phyloP scores from a whole-genome alignment of 306 rosid species.

The Acacia melanoxylon region DNA sequence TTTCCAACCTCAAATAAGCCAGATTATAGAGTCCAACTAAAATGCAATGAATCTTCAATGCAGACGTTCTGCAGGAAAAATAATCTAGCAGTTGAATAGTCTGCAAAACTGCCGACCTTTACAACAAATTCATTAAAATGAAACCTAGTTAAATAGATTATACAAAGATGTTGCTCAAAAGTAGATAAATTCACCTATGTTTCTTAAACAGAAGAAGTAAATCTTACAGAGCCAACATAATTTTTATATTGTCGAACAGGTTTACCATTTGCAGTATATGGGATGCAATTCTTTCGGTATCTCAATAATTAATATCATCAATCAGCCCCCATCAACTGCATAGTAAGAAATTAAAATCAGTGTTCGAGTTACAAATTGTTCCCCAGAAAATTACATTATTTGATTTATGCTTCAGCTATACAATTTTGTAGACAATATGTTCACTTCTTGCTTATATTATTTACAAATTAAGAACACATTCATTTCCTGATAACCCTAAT shows the following conservation, averaged over 20 bases:
- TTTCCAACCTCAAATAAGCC: conserved; percentile 10
- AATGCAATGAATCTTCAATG: background rate
- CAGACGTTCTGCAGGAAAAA: background rate
- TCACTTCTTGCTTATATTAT: background rate
- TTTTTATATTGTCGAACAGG: background rate
- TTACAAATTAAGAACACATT: background rate
- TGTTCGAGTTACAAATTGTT: background rate
- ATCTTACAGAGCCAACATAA: conserved; percentile 11
- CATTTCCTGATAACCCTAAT: background rate
- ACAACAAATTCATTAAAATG: conserved; percentile 26
- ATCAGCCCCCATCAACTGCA: conserved; percentile 84
- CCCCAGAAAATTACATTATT: background rate
- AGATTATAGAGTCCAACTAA: background rate
- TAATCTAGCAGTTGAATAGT: background rate
- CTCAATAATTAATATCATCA: conserved; percentile 27
- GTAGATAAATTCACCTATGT: conserved; percentile 1
- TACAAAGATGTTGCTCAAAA: conserved; percentile 12
- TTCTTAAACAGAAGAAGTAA: background rate
- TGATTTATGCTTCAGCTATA: background rate
- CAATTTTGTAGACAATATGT: background rate
- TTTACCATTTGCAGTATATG: background rate
- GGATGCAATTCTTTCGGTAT: conserved; percentile 17
- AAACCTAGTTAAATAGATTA: conserved; percentile 17
- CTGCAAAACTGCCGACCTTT: conserved; percentile 32
- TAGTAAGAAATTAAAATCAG: conserved; percentile 31